These are phyloP conservation scores for Leucocoprinus leucothites DNA, from an alignment of 768 basidiomycete genomes.

Conservation along the genomic window DNA sequence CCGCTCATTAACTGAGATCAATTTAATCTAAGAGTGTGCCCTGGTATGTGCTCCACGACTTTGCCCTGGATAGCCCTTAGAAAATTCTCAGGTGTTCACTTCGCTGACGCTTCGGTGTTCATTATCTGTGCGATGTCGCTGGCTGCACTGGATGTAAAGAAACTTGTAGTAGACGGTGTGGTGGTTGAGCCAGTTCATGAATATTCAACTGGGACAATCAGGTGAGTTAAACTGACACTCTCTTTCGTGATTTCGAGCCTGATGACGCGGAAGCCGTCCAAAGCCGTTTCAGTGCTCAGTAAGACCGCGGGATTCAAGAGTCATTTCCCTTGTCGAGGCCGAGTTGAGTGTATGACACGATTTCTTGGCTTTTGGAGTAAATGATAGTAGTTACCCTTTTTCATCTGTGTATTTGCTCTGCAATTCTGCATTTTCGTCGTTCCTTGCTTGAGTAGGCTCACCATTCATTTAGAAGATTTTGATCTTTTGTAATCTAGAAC, in stretches of 20 bases:
- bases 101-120: slow-evolving; percentile 53
- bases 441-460: not conserved
- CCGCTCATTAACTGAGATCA: slow-evolving; percentile 1
- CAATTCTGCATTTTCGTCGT: not conserved
- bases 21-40: slow-evolving; percentile 35
- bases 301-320: slow-evolving; percentile 57
- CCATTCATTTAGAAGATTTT: not conserved
- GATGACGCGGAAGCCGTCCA: slow-evolving; percentile 45
- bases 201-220: slow-evolving; percentile 62
- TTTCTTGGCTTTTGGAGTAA: not conserved
- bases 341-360: slow-evolving; percentile 23
- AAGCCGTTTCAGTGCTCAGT: slow-evolving; percentile 60
- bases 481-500: not conserved
- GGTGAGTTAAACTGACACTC: slow-evolving; percentile 28
- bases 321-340: slow-evolving; percentile 48
- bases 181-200: slow-evolving; percentile 51
- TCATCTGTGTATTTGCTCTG: not conserved
- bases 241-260: not conserved
- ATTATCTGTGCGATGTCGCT: slow-evolving; percentile 50
- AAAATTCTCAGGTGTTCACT: slow-evolving; percentile 38
- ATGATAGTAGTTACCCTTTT: not conserved
- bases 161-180: slow-evolving; percentile 41
- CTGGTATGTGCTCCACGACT: slow-evolving; percentile 30
- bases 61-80: slow-evolving; percentile 7
- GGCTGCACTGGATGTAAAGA: slow-evolving; percentile 49